phyloP scores from a whole-genome alignment of 345 rosid species.

The Conringia planisiliqua region DNA sequence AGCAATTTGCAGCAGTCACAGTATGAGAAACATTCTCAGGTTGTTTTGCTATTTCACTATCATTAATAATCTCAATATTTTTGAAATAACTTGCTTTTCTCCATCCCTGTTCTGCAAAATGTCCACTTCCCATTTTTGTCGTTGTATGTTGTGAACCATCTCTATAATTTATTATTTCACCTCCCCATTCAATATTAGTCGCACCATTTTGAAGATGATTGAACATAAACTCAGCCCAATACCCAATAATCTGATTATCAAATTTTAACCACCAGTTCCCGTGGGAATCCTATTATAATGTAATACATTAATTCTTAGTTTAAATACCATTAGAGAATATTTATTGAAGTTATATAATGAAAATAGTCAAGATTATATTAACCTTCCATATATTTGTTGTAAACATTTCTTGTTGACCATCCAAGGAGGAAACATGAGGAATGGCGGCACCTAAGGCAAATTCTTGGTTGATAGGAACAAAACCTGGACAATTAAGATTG shows the following conservation, averaged over 20 bases:
- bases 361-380: background rate
- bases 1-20: slow-evolving; percentile 41
- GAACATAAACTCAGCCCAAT: slow-evolving; percentile 43
- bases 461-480: slow-evolving; percentile 7
- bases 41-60: background rate
- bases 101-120: slow-evolving; percentile 38
- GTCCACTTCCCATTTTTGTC: slow-evolving; percentile 49
- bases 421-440: slow-evolving; percentile 6
- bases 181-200: slow-evolving; percentile 36
- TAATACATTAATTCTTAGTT: background rate
- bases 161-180: slow-evolving; percentile 32
- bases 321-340: no score
- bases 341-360: background rate
- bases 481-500: slow-evolving; percentile 10
- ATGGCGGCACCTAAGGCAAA: slow-evolving; percentile 10
- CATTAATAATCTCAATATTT: slow-evolving; percentile 18
- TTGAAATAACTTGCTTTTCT: slow-evolving; percentile 35
- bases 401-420: slow-evolving; percentile 8
- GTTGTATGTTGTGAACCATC: background rate
- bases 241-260: slow-evolving; percentile 27
- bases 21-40: background rate
- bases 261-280: slow-evolving; percentile 48
- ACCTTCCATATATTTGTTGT: slow-evolving; percentile 15
- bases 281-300: slow-evolving; percentile 27
- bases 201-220: slow-evolving; percentile 28